Evolutionary conservation across 176 grass and related monocot species (phyloP).

Genomic region (Rhynchospora breviuscula): DNA sequence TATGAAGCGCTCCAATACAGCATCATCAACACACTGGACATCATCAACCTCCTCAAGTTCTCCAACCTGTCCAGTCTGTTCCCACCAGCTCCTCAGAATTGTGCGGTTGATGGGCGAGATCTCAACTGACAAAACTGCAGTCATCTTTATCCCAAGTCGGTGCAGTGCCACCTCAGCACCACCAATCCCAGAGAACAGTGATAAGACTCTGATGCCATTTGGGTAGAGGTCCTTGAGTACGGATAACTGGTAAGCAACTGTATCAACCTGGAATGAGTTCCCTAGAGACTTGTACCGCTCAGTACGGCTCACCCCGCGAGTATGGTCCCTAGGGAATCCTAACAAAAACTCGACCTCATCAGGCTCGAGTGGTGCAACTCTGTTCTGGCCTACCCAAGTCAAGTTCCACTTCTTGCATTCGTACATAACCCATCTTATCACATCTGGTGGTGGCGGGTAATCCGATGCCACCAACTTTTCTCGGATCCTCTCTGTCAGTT

Average conservation of each 20-base stretch:
- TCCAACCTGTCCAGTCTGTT: slow-evolving; percentile 59
- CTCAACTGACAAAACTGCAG: slow-evolving; percentile 61
- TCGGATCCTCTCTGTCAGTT: slow-evolving; percentile 47
- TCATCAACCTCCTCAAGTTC: slow-evolving; percentile 53
- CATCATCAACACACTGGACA: slow-evolving; percentile 37
- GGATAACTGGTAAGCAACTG: slow-evolving; percentile 68
- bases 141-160: slow-evolving; percentile 63
- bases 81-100: slow-evolving; percentile 77
- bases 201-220: slow-evolving; percentile 57
- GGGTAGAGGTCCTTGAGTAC: slow-evolving; percentile 60
- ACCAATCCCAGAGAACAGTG: slow-evolving; percentile 89
- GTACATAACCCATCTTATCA: slow-evolving; percentile 45
- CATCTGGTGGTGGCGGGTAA: slow-evolving; percentile 29
- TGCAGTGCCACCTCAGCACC: slow-evolving; percentile 93
- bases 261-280: slow-evolving; percentile 91
- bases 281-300: slow-evolving; percentile 66
- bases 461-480: neutral
- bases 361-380: slow-evolving; percentile 67
- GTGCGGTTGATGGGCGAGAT: slow-evolving; percentile 55
- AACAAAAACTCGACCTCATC: slow-evolving; percentile 74
- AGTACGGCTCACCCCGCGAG: slow-evolving; percentile 57
- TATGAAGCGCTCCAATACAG: slow-evolving; percentile 27
- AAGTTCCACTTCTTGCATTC: slow-evolving; percentile 90
- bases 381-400: slow-evolving; percentile 70
- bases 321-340: slow-evolving; percentile 77